phyloP scores from a whole-genome alignment of 164 flowering plant genomes.

The Taxillus chinensis region DNA sequence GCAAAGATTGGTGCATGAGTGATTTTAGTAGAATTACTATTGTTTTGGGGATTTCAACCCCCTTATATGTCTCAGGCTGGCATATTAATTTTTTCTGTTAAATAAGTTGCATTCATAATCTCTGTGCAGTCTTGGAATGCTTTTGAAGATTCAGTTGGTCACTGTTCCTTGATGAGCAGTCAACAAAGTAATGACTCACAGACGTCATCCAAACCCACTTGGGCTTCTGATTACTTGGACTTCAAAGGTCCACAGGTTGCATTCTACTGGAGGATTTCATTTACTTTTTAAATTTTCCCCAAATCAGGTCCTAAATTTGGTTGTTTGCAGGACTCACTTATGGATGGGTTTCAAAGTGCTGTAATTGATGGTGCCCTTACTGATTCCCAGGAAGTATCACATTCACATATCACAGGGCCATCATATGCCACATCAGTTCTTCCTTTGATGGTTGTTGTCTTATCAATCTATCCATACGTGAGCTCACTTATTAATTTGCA shows the following conservation, averaged over 20 bases:
- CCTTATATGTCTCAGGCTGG: background rate
- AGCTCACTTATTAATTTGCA: background rate
- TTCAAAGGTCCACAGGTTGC: slow-evolving; percentile 32
- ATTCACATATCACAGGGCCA: slow-evolving; percentile 14
- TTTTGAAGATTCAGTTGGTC: slow-evolving; percentile 37
- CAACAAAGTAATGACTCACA: slow-evolving; percentile 20
- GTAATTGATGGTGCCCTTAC: slow-evolving; percentile 11
- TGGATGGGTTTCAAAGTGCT: slow-evolving; percentile 18
- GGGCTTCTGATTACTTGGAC: slow-evolving; percentile 19
- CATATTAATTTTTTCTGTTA: background rate
- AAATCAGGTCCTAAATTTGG: background rate
- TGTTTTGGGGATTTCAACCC: background rate
- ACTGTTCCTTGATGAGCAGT: slow-evolving; percentile 14
- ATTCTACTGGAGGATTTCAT: background rate
- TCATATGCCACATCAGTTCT: slow-evolving; percentile 15
- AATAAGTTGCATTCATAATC: background rate
- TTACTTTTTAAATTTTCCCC: background rate
- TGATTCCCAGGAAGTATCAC: slow-evolving; percentile 13
- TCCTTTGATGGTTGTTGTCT: slow-evolving; percentile 18
- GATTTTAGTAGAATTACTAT: background rate
- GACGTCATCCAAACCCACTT: slow-evolving; percentile 14
- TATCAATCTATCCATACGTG: background rate
- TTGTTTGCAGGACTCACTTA: slow-evolving; percentile 21
- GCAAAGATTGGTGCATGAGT: slow-evolving; percentile 1
- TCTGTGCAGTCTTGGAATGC: slow-evolving; percentile 63